Evolutionary conservation across 345 rosid genomes (phyloP).

Genomic region (Syzygium aromaticum): DNA sequence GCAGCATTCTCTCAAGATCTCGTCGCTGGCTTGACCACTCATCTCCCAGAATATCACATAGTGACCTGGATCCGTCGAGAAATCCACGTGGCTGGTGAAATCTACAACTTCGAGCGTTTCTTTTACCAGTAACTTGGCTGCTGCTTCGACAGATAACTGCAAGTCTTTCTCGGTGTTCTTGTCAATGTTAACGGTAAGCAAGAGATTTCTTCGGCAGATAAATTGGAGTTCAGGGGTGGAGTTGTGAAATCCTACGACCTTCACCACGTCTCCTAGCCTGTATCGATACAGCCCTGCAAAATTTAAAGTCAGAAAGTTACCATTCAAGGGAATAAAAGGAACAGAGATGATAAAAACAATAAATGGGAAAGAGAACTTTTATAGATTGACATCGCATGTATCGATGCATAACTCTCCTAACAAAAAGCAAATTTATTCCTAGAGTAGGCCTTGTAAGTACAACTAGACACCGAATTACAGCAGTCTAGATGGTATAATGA

Average conservation of each 20-base stretch:
- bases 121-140: constrained; percentile 43
- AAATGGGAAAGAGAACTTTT: neutral
- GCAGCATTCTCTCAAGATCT: constrained; percentile 65
- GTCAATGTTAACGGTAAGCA: constrained; percentile 81
- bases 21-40: constrained; percentile 44
- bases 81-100: constrained; percentile 68
- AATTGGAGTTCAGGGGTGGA: constrained; percentile 79
- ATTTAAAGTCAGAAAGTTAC: neutral
- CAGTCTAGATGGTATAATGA: neutral
- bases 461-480: neutral
- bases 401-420: neutral
- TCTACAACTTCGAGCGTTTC: constrained; percentile 74
- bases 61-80: constrained; percentile 74
- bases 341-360: neutral
- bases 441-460: neutral
- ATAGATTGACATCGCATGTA: neutral
- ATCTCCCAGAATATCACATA: constrained; percentile 89
- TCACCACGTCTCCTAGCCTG: constrained; percentile 82
- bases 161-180: constrained; percentile 88
- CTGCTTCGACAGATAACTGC: constrained; percentile 68
- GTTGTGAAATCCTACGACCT: constrained; percentile 68
- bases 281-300: constrained; percentile 82
- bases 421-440: neutral
- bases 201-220: constrained; percentile 65
- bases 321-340: neutral